Conservation (phyloP, 495 filamentous ascomycete species). For the Hypoxylon cercidicola region DNA sequence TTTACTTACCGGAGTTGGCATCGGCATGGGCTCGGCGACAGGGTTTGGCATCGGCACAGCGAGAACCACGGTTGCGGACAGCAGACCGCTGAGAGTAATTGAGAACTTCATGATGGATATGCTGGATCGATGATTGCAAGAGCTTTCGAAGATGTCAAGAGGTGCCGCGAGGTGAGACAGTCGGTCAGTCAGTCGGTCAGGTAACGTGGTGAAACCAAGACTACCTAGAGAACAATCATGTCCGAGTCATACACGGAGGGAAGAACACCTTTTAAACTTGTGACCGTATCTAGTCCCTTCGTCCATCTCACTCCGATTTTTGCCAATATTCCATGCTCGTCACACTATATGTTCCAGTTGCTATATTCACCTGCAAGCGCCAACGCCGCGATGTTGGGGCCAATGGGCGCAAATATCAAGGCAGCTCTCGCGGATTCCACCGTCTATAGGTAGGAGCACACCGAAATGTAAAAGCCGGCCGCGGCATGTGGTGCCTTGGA, state of each 20-base stretch:
- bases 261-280: conserved; percentile 2
- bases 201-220: conserved; percentile 17
- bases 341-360: neutral
- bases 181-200: neutral
- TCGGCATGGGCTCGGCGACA: conserved; percentile 34
- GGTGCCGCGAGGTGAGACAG: neutral
- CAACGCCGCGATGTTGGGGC: conserved; percentile 11
- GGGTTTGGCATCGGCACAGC: conserved; percentile 45
- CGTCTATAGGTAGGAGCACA: conserved; percentile 25
- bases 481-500: conserved; percentile 9
- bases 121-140: neutral
- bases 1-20: conserved; percentile 48
- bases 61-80: conserved; percentile 41
- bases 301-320: conserved; percentile 12
- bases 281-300: neutral
- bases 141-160: neutral
- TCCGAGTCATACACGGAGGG: neutral
- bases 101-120: conserved; percentile 41
- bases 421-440: conserved; percentile 13
- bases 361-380: conserved; percentile 18
- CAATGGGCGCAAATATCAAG: conserved; percentile 20
- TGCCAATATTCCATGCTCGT: neutral
- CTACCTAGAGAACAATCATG: neutral
- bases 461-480: neutral
- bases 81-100: conserved; percentile 27